These are phyloP conservation scores for Aureobasidium zeae DNA, from an alignment of 2,329 filamentous ascomycete species.

Conservation along the genomic window DNA sequence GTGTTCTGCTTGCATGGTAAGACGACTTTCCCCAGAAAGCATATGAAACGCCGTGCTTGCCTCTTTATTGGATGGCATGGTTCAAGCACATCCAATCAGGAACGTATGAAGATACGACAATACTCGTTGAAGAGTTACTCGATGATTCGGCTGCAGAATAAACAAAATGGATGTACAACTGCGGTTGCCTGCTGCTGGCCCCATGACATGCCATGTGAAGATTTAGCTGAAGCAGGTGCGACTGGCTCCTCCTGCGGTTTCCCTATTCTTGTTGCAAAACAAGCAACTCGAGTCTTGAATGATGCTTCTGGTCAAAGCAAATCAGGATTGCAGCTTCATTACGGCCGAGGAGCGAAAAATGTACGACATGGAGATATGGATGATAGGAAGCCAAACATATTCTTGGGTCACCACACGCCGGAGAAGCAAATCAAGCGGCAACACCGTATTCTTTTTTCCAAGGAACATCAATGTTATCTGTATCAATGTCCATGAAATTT, in stretches of 20 bases:
- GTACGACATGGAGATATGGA: not conserved
- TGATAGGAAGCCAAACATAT: not conserved
- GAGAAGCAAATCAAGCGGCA: slow-evolving; percentile 2
- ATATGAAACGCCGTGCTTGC: not conserved
- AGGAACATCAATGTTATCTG: slow-evolving; percentile 14
- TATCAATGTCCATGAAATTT: slow-evolving; percentile 19
- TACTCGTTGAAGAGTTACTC: not conserved
- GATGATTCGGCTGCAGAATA: not conserved
- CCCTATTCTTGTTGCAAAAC: not conserved
- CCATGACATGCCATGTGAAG: slow-evolving; percentile 1
- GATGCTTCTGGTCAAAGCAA: not conserved
- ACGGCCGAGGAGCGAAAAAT: not conserved
- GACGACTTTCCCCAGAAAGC: not conserved
- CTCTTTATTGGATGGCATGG: slow-evolving; percentile 11
- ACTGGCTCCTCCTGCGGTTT: not conserved
- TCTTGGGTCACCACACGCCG: not conserved
- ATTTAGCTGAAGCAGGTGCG: not conserved
- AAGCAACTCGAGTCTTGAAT: not conserved
- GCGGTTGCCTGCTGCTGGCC: not conserved
- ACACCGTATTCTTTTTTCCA: slow-evolving; percentile 11
- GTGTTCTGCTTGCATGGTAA: slow-evolving; percentile 2
- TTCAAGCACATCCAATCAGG: not conserved
- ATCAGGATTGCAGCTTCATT: not conserved
- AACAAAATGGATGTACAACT: too few species aligned
- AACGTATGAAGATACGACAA: not conserved